Evolutionary conservation across 371 early-diverging fungal genomes (phyloP).

Genomic region (Actinomucor elegans): DNA sequence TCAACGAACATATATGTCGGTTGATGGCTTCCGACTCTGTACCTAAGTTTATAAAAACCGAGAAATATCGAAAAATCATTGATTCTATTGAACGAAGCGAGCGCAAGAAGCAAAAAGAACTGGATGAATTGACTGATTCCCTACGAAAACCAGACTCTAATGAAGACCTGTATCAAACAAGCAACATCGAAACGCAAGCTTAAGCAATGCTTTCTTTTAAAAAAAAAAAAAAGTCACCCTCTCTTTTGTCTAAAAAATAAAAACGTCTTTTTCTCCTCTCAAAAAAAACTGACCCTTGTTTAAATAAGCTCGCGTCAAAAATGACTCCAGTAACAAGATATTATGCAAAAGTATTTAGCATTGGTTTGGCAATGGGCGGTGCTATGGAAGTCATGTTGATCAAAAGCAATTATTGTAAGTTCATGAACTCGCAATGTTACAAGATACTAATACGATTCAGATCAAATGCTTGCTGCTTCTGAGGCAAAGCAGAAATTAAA

Average conservation of each 20-base stretch:
- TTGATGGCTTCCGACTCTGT: constrained; percentile 79
- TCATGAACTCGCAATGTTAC: not conserved
- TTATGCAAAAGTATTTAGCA: constrained; percentile 45
- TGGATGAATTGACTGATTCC: constrained; percentile 9
- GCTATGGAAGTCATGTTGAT: constrained; percentile 43
- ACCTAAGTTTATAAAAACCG: constrained; percentile 76
- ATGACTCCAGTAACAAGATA: constrained; percentile 23
- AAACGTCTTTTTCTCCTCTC: not conserved
- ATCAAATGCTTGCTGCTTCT: constrained; percentile 52
- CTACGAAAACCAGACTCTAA: not conserved
- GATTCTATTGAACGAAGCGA: constrained; percentile 23
- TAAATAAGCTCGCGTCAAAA: not conserved
- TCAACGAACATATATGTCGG: constrained; percentile 71
- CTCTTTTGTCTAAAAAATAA: not conserved
- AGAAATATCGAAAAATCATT: constrained; percentile 50
- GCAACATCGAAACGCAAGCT: not conserved
- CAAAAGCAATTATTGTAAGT: constrained; percentile 51
- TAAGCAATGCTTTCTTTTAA: not conserved
- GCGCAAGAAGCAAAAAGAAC: constrained; percentile 22
- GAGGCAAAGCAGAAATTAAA: constrained; percentile 44
- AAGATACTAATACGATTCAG: too few species aligned
- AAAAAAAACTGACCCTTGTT: constrained; percentile 3
- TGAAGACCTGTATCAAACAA: not conserved
- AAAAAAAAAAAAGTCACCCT: not conserved
- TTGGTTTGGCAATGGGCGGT: constrained; percentile 36